phyloP scores from a whole-genome alignment of 2,329 filamentous ascomycete species.

The Verticillium albo-atrum region DNA sequence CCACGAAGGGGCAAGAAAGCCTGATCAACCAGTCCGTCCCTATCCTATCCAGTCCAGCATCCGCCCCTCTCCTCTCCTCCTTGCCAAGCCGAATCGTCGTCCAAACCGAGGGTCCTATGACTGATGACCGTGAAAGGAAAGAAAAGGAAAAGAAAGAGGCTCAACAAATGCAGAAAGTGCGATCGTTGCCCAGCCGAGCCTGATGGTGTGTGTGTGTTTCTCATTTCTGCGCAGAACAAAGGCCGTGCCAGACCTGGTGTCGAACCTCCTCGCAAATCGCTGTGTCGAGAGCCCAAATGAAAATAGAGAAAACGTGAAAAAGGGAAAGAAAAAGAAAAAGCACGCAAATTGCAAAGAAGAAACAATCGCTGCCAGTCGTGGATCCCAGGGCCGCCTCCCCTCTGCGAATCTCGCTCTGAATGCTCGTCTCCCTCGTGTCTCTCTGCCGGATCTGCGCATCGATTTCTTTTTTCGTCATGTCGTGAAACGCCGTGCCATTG shows the following conservation, averaged over 20 bases:
- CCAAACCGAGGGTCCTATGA: not conserved
- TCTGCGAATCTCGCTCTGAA: not conserved
- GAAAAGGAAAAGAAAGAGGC: not conserved
- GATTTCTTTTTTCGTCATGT: not conserved
- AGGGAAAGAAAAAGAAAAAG: not conserved
- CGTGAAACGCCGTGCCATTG: not conserved
- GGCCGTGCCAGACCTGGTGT: too few species aligned
- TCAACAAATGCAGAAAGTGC: not conserved
- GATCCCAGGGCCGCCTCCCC: not conserved
- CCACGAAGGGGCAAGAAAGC: not conserved
- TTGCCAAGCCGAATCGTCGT: not conserved
- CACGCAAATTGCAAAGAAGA: not conserved
- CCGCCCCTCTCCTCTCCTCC: too few species aligned
- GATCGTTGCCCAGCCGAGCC: too few species aligned
- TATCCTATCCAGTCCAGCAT: not conserved
- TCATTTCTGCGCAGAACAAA: too few species aligned
- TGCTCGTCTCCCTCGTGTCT: not conserved
- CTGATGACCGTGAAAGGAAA: not conserved
- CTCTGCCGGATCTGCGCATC: not conserved
- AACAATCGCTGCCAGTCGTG: not conserved
- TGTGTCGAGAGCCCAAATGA: too few species aligned
- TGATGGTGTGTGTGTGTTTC: too few species aligned
- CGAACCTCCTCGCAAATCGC: too few species aligned
- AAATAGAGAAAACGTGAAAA: not conserved
- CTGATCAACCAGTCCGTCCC: too few species aligned